These are phyloP conservation scores for Ophiosphaerella narmari DNA, from an alignment of 2,329 filamentous ascomycete species.

Conservation along the genomic window DNA sequence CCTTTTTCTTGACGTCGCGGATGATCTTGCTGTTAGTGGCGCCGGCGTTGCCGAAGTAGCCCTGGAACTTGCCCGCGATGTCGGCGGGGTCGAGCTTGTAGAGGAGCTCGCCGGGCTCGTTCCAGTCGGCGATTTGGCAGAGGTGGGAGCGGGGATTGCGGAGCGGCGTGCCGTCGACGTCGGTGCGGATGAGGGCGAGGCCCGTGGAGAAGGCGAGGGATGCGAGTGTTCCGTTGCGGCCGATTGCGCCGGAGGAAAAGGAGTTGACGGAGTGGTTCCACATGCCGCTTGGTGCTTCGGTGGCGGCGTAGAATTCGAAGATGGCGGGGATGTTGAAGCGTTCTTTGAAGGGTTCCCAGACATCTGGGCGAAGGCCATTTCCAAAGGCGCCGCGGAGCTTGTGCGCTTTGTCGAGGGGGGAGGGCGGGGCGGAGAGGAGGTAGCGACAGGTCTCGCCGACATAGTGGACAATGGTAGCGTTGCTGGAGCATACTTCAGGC, in stretches of 20 bases:
- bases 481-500: conserved; percentile 41
- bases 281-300: conserved; percentile 63
- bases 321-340: conserved; percentile 46
- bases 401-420: conserved; percentile 38
- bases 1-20: conserved; percentile 39
- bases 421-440: conserved; percentile 41
- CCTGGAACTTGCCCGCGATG: conserved; percentile 60
- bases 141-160: conserved; percentile 70
- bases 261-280: conserved; percentile 57
- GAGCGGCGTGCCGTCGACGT: conserved; percentile 67
- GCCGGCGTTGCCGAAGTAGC: conserved; percentile 62
- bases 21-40: conserved; percentile 43
- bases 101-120: conserved; percentile 74
- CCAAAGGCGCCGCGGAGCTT: conserved; percentile 41
- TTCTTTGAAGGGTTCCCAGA: conserved; percentile 48
- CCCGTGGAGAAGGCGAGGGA: conserved; percentile 56
- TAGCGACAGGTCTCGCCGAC: conserved; percentile 48
- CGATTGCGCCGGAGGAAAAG: conserved; percentile 68
- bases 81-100: conserved; percentile 38
- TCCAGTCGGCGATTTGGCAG: conserved; percentile 63
- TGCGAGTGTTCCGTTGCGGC: conserved; percentile 68
- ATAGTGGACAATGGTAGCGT: conserved; percentile 47
- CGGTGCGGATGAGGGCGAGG: conserved; percentile 68
- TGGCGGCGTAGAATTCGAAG: conserved; percentile 48
- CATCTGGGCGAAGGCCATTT: conserved; percentile 49